Evolutionary conservation across 768 basidiomycete species (phyloP), one percentile per base, ranked within the genome.

Genomic region (Leccinum ochraceum): DNA sequence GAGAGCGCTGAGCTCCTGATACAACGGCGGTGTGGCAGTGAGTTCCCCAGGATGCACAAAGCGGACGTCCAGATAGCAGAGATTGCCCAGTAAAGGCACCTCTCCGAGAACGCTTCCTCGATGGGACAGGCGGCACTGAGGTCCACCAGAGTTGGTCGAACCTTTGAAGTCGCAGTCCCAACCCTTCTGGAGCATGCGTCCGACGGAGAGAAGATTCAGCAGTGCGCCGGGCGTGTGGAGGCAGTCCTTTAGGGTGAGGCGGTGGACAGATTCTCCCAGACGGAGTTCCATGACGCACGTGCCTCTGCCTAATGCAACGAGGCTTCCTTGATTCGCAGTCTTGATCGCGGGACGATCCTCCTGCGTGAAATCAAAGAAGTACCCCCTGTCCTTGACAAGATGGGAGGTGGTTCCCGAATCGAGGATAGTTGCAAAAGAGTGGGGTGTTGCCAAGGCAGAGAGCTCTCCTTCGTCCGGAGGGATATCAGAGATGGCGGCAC

Each of bases 71-170:
- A 24, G 24, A 24, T 24, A 24, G 24, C 24, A 24, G 3, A 24
- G 24, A 4, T 24, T 24, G 24, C 24, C 3, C 24, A 24, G 24
- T 24, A 24, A 24, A 3, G 24, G 24, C 3, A 24, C 3, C 24
- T 24, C 24, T 4, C 24, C 24, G 24, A 24, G 24, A 24, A 24
- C 24, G 24, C 3, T 24, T 4, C 24, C 24, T 24, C 22, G 22
- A 24, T 24, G 24, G 8, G 24, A 9, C 0, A 49, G 48, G 6
- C 7, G 13, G n/a, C 44, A 44, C 4, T 5, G 1, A 4, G 14
- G 14, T 9, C 14, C 44, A 1, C 0, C 6, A 4, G 14, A 0
- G 7, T 17, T 1, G 2, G 3, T 9, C 7, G n/a, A 9, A 9
- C 48, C 48, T 6, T 49, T 49, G 4, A 49, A 49, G 3, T 22